These are phyloP conservation scores for Pseudocercospora crystallina DNA, from an alignment of 2,329 filamentous ascomycete species.

Conservation along the genomic window DNA sequence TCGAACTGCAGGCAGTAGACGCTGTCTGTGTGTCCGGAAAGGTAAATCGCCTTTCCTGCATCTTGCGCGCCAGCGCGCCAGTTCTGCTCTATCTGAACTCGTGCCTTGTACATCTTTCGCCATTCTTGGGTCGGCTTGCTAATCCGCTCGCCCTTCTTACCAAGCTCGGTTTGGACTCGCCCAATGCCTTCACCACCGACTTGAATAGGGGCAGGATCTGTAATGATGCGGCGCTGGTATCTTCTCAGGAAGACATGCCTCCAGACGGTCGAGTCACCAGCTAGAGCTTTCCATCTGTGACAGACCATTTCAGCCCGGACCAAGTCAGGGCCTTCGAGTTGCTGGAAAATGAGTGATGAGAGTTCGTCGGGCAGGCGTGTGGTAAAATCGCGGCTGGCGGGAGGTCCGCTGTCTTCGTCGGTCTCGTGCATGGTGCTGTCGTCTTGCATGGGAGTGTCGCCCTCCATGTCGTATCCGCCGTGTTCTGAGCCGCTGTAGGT, in stretches of 20 bases:
- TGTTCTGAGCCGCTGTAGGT: slow-evolving; percentile 25
- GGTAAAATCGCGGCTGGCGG: slow-evolving; percentile 33
- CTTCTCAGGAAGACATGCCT: slow-evolving; percentile 59
- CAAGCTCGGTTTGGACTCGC: slow-evolving; percentile 4
- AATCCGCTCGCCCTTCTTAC: no score
- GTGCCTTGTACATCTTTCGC: slow-evolving; percentile 79
- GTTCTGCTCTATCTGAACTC: slow-evolving; percentile 70
- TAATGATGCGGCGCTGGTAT: slow-evolving; percentile 49
- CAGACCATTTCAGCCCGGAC: slow-evolving; percentile 57
- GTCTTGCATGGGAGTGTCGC: slow-evolving; percentile 31
- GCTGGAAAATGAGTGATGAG: slow-evolving; percentile 58
- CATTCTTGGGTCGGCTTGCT: slow-evolving; percentile 68
- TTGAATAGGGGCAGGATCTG: slow-evolving; percentile 44
- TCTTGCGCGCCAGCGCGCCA: slow-evolving; percentile 68
- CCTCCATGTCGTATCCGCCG: slow-evolving; percentile 29
- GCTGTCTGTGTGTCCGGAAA: slow-evolving; percentile 91
- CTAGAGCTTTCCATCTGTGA: slow-evolving; percentile 56
- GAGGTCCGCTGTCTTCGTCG: slow-evolving; percentile 2
- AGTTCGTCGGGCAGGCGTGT: slow-evolving; percentile 59
- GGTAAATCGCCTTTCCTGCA: slow-evolving; percentile 77
- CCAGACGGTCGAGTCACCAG: slow-evolving; percentile 61
- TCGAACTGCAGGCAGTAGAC: slow-evolving; percentile 99
- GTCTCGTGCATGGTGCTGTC: no score
- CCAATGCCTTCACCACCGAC: slow-evolving; percentile 57
- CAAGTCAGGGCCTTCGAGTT: slow-evolving; percentile 59